Base-by-base conservation (phyloP, 2,329 filamentous ascomycete species). In the Claviceps citrina region DNA sequence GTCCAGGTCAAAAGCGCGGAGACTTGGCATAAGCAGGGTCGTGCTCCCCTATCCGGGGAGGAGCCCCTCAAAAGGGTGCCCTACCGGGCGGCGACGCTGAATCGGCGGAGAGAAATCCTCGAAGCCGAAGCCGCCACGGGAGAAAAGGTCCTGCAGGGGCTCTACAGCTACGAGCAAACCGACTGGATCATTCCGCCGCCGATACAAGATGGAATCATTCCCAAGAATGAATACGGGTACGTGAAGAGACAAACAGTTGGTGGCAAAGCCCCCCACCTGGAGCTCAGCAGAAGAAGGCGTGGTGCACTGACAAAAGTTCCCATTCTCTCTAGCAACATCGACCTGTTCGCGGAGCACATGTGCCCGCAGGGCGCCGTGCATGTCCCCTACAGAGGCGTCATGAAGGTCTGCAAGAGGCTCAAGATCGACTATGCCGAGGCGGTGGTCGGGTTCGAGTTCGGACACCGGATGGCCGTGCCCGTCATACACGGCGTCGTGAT, bases 1-100 rank as follows among this genome's bases (percentile, higher is more conserved):
- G 76, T 87, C 2, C 69, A 73, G 30, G 93, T 93, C 56, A 87
- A 94, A 58, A 93, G 84, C 22, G 81, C 83, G 1, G 91, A 98
- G 56, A 94, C 84, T 1, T 98, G 91, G 91, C 91, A 96, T 56
- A 95, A 95, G 56, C 89, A 95, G 65, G 91, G 91, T 0, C 75
- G 89, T 9, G 80, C 78, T 20, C 77, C 91, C 3, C 70, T 73
- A 20, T 54, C 67, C 0, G 85, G 83, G 3, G 77, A 81, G 47
- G 63, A 76, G 36, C 84, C 91, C 0, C 62, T 95, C 44, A 98
- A 98, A 57, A 71, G 74, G 31, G 91, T 94, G 0, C 85, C 89
- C 0, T 86, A 91, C 55, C 81, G 91, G 31, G 91, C 86, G 13
- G 89, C 94, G 3, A 98, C 91, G 0, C 72, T 83, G 3, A 84